These are phyloP conservation scores for Penicillium samsonianum DNA, from an alignment of 495 filamentous ascomycete genomes.

Conservation along the genomic window DNA sequence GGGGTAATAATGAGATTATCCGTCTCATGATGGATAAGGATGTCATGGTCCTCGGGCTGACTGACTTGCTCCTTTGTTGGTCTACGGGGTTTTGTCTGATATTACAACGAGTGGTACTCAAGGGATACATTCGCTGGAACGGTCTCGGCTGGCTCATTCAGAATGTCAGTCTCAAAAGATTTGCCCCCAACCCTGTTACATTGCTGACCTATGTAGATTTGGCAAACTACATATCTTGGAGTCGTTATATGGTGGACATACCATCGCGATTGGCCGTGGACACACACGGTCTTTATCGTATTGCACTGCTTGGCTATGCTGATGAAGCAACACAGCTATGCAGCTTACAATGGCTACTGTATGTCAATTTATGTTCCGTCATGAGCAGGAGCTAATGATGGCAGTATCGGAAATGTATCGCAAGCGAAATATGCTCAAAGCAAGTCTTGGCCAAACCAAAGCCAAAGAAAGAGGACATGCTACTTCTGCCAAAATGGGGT, in stretches of 20 bases:
- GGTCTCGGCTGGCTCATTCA: slow-evolving; percentile 67
- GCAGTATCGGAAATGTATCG: slow-evolving; percentile 59
- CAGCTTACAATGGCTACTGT: slow-evolving; percentile 72
- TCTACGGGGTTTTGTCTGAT: slow-evolving; percentile 58
- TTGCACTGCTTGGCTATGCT: slow-evolving; percentile 69
- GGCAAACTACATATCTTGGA: slow-evolving; percentile 63
- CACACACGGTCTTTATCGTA: slow-evolving; percentile 70
- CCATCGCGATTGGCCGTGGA: slow-evolving; percentile 74
- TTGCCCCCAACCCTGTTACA: too few relatives aligned
- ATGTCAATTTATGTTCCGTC: background rate
- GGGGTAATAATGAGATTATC: slow-evolving; percentile 69
- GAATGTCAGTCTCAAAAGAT: slow-evolving; percentile 41
- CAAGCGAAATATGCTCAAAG: slow-evolving; percentile 43
- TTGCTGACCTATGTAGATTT: slow-evolving; percentile 39
- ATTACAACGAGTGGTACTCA: slow-evolving; percentile 57
- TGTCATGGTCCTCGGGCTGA: slow-evolving; percentile 61
- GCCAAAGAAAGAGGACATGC: background rate
- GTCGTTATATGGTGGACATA: slow-evolving; percentile 60
- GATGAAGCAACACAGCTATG: slow-evolving; percentile 80
- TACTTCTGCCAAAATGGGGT: background rate
- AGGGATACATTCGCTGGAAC: slow-evolving; percentile 62
- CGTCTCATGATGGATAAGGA: slow-evolving; percentile 66
- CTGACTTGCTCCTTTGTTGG: slow-evolving; percentile 67
- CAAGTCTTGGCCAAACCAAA: slow-evolving; percentile 39
- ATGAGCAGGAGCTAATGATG: slow-evolving; percentile 7